Evolutionary conservation across 306 rosid species (phyloP).

Genomic region (Mimosa bimucronata): DNA sequence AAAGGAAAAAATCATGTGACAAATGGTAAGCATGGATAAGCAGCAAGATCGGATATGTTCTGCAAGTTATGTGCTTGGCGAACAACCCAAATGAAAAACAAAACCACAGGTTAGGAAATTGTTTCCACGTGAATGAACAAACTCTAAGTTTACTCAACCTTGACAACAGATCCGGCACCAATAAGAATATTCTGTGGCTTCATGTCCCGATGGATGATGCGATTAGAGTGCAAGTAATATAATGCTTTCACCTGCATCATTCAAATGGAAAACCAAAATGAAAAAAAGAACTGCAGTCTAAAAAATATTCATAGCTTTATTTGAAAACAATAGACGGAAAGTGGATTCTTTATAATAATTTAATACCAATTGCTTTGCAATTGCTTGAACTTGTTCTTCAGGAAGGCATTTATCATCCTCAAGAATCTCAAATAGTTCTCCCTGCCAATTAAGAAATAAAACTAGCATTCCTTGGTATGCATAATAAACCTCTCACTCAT

Average conservation of each 20-base stretch:
- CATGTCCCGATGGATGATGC: conserved; percentile 98
- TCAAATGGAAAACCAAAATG: conserved; percentile 26
- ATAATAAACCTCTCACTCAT: conserved; percentile 15
- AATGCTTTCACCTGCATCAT: conserved; percentile 81
- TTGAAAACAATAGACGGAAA: background rate
- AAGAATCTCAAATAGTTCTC: conserved; percentile 97
- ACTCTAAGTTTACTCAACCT: conserved; percentile 54
- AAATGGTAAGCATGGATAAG: background rate
- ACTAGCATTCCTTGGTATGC: conserved; percentile 28
- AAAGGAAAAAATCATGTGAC: background rate
- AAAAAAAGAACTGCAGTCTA: background rate
- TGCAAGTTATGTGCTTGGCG: background rate
- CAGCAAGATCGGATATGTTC: background rate
- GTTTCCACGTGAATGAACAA: background rate
- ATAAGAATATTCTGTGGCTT: conserved; percentile 99
- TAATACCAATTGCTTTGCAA: conserved; percentile 95
- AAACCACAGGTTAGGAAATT: background rate
- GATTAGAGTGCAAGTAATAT: conserved; percentile 94
- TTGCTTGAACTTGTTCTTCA: conserved; percentile 98
- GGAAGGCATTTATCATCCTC: conserved; percentile 99
- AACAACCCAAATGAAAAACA: background rate
- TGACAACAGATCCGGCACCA: conserved; percentile 93
- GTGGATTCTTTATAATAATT: conserved; percentile 1
- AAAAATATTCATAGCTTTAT: conserved; percentile 11
- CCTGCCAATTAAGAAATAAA: conserved; percentile 53